Percentiles rank a stretch among this genome's conserved stretches.
These are phyloP conservation scores for Yarrowia sp. DNA, from an alignment of 805 yeast genomes.

Conservation along the genomic window DNA sequence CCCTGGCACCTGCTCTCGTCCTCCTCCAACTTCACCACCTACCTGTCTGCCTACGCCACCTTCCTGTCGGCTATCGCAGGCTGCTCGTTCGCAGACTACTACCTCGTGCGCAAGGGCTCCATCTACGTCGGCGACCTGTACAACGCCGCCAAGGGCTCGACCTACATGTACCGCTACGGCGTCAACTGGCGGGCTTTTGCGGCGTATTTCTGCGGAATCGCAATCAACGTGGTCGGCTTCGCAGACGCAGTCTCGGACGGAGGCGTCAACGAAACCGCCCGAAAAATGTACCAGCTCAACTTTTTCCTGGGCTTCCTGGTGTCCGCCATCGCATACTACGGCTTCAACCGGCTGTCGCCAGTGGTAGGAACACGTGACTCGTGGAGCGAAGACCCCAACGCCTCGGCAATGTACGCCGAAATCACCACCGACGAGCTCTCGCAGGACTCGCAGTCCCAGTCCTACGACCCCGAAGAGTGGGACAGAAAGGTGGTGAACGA, in stretches of 20 bases:
- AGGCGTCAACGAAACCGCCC: conserved; percentile 83
- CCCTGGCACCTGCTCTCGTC: conserved; percentile 83
- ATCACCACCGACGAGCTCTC: conserved; percentile 26
- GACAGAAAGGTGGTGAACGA: not conserved
- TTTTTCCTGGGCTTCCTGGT: conserved; percentile 77
- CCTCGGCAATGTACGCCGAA: conserved; percentile 26
- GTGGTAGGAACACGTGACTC: conserved; percentile 40
- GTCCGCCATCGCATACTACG: conserved; percentile 62
- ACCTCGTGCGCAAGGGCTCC: conserved; percentile 74
- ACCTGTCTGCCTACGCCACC: conserved; percentile 79
- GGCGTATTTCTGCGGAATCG: conserved; percentile 80
- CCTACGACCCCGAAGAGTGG: conserved; percentile 7
- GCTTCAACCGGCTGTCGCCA: conserved; percentile 51
- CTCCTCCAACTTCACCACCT: conserved; percentile 77
- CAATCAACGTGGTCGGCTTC: conserved; percentile 86
- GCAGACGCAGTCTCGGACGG: conserved; percentile 71
- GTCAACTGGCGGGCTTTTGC: conserved; percentile 83
- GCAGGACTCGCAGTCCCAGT: conserved; percentile 19
- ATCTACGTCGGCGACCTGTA: conserved; percentile 70
- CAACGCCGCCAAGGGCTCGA: conserved; percentile 53
- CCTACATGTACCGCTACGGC: conserved; percentile 72
- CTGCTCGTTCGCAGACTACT: conserved; percentile 66
- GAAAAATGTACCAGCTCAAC: conserved; percentile 71
- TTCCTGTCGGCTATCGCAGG: conserved; percentile 87
- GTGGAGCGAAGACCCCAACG: conserved; percentile 29